phyloP scores from a whole-genome alignment of 2,329 filamentous ascomycete genomes.

The Pseudogymnoascus sp. region DNA sequence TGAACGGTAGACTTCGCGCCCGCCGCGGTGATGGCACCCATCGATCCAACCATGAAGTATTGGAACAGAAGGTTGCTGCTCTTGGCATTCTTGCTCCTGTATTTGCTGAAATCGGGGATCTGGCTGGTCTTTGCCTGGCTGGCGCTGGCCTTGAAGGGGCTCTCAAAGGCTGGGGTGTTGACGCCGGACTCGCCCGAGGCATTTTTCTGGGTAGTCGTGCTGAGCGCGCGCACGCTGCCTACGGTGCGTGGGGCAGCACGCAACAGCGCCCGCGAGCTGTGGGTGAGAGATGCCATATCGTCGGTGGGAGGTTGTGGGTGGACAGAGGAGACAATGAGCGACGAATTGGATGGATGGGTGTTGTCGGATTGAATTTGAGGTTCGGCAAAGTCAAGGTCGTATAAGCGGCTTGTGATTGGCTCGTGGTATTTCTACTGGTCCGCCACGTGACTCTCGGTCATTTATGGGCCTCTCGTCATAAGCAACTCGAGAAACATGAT shows the following conservation, averaged over 20 bases:
- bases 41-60: conserved; percentile 97
- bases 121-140: conserved; percentile 49
- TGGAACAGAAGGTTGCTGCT: conserved; percentile 78
- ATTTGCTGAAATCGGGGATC: conserved; percentile 86
- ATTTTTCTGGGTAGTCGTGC: conserved; percentile 37
- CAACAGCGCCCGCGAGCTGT: conserved; percentile 62
- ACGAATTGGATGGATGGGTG: conserved; percentile 10
- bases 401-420: conserved; percentile 2
- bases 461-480: not conserved
- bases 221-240: conserved; percentile 46
- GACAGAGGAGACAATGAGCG: conserved; percentile 7
- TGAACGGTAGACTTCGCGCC: conserved; percentile 97
- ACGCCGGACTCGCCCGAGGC: conserved; percentile 17
- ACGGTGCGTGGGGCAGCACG: conserved; percentile 43
- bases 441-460: conserved; percentile 1
- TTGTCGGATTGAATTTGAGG: conserved; percentile 11
- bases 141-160: conserved; percentile 52
- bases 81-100: conserved; percentile 63
- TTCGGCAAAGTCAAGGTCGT: conserved; percentile 10
- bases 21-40: conserved; percentile 85
- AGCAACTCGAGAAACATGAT: not conserved
- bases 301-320: conserved; percentile 16
- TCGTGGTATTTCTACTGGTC: not conserved
- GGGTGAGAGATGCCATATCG: conserved; percentile 62
- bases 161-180: conserved; percentile 44